phyloP scores from a whole-genome alignment of 352 stramenopile genomes.

The Pythium biforme region DNA sequence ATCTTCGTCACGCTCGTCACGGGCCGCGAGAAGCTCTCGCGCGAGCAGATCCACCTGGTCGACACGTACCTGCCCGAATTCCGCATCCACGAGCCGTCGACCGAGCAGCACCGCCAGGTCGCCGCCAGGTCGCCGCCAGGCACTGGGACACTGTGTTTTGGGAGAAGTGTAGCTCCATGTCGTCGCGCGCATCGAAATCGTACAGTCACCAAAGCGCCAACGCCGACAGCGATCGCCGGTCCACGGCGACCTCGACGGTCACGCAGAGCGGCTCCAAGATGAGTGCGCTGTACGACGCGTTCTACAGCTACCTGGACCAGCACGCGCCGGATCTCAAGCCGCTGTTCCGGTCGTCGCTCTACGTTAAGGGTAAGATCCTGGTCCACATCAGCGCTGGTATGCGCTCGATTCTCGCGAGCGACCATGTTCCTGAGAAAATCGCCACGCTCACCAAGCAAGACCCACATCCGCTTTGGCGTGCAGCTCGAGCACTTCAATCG shows the following conservation, averaged over 20 bases:
- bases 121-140: too few species aligned
- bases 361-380: constrained; percentile 81
- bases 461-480: constrained; percentile 83
- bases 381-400: constrained; percentile 83
- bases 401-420: constrained; percentile 33
- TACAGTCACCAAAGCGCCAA: background rate
- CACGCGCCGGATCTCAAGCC: constrained; percentile 44
- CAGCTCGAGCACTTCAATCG: constrained; percentile 86
- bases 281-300: constrained; percentile 43
- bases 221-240: background rate
- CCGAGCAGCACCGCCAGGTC: constrained; percentile 30
- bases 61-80: constrained; percentile 43
- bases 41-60: constrained; percentile 31
- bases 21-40: constrained; percentile 21
- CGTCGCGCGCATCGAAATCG: background rate
- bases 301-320: constrained; percentile 47
- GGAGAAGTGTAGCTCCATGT: constrained; percentile 15
- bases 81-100: constrained; percentile 38
- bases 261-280: constrained; percentile 26
- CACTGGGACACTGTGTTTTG: constrained; percentile 46
- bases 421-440: constrained; percentile 72
- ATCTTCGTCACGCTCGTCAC: background rate
- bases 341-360: constrained; percentile 47
- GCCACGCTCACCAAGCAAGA: constrained; percentile 58
- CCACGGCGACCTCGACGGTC: constrained; percentile 5